phyloP scores from a whole-genome alignment of 2,329 filamentous ascomycete species.

The Leptoxyphium fumago region DNA sequence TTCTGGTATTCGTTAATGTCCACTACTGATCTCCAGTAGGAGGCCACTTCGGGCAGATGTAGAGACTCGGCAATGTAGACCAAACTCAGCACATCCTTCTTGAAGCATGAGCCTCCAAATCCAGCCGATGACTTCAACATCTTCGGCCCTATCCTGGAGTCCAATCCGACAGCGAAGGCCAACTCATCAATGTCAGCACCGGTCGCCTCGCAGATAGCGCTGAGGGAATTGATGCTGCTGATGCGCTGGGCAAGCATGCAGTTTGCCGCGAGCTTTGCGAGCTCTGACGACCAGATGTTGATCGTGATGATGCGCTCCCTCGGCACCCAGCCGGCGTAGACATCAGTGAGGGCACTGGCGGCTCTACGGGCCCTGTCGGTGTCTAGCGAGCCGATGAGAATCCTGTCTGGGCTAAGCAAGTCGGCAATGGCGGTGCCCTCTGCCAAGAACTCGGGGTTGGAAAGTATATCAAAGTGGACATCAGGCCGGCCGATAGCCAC shows the following conservation, averaged over 20 bases:
- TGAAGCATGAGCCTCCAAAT: constrained; percentile 70
- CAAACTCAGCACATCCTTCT: constrained; percentile 63
- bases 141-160: constrained; percentile 55
- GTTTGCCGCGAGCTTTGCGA: constrained; percentile 67
- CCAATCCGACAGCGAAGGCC: constrained; percentile 47
- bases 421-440: constrained; percentile 63
- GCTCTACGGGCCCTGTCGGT: constrained; percentile 47
- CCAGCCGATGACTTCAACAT: constrained; percentile 63
- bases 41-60: constrained; percentile 53
- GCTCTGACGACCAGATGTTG: constrained; percentile 63
- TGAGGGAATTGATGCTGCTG: constrained; percentile 66
- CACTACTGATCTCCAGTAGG: constrained; percentile 62
- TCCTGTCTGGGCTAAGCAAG: constrained; percentile 54
- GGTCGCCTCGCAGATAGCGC: constrained; percentile 63
- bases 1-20: constrained; percentile 65
- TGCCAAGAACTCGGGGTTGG: constrained; percentile 69
- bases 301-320: constrained; percentile 52
- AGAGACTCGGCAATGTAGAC: constrained; percentile 59
- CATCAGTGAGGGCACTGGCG: constrained; percentile 45
- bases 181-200: constrained; percentile 66
- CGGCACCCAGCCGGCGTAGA: constrained; percentile 61
- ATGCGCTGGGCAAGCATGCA: constrained; percentile 69
- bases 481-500: constrained; percentile 40
- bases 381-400: constrained; percentile 56
- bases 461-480: constrained; percentile 58